phyloP scores from a whole-genome alignment of 352 stramenopile genomes.

The Lagenidium sp. region DNA sequence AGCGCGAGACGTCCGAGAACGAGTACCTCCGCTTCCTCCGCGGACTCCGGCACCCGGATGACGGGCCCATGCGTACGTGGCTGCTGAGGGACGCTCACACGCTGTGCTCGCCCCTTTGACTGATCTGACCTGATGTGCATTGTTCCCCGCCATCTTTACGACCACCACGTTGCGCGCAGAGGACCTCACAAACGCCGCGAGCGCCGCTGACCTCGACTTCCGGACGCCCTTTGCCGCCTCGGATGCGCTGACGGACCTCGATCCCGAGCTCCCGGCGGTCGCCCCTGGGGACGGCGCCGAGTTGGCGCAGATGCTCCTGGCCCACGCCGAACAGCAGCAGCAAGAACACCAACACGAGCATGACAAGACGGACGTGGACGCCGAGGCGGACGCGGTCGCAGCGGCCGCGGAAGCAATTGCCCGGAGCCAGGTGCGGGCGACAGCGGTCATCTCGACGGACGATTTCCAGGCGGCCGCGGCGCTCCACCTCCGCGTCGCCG shows the following conservation, averaged over 20 bases:
- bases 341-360: constrained; percentile 5
- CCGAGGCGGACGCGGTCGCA: constrained; percentile 8
- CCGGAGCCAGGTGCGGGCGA: no score
- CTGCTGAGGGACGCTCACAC: not conserved
- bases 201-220: constrained; percentile 65
- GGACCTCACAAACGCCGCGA: no score
- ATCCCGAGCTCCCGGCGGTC: constrained; percentile 31
- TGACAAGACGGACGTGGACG: constrained; percentile 7
- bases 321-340: constrained; percentile 46
- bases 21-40: constrained; percentile 77
- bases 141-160: no score
- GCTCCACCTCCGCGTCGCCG: constrained; percentile 10
- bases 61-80: constrained; percentile 16
- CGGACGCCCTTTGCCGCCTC: constrained; percentile 51
- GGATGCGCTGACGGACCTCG: constrained; percentile 52
- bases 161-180: no score
- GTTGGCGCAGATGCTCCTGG: constrained; percentile 62
- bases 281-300: constrained; percentile 43
- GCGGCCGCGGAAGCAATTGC: not conserved
- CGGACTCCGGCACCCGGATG: constrained; percentile 44
- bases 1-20: constrained; percentile 33
- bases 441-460: constrained; percentile 9
- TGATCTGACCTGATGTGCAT: no score
- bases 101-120: no score
- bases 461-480: constrained; percentile 11